phyloP scores from a whole-genome alignment of 2,329 filamentous ascomycete species.

The Monosporascus sp. region DNA sequence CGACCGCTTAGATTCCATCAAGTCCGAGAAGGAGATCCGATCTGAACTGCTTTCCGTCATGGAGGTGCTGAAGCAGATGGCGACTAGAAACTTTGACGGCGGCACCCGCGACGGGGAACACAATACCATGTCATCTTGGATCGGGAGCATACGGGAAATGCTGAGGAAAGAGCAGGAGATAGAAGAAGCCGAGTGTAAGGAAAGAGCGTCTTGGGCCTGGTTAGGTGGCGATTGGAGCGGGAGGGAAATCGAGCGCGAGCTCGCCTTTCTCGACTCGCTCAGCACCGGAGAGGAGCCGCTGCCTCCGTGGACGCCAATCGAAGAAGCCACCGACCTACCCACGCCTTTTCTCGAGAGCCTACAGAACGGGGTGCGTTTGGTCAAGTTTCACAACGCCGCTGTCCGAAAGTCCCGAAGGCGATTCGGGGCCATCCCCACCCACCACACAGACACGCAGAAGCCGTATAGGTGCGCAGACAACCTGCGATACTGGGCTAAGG shows the following conservation, averaged over 20 bases:
- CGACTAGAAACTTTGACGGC: slow-evolving; percentile 76
- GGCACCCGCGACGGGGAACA: slow-evolving; percentile 77
- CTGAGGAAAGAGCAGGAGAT: slow-evolving; percentile 71
- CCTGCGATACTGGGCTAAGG: slow-evolving; percentile 92
- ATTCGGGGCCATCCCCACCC: slow-evolving; percentile 84
- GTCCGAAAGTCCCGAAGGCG: slow-evolving; percentile 79
- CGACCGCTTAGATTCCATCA: slow-evolving; percentile 78
- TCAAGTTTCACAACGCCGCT: slow-evolving; percentile 84
- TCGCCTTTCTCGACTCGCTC: slow-evolving; percentile 76
- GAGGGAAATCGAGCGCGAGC: slow-evolving; percentile 71
- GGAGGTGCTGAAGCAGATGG: slow-evolving; percentile 89
- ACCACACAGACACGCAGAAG: slow-evolving; percentile 89
- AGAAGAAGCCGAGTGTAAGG: slow-evolving; percentile 65
- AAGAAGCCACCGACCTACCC: slow-evolving; percentile 46
- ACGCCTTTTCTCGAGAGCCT: slow-evolving; percentile 70
- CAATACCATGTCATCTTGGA: slow-evolving; percentile 71
- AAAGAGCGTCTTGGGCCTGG: slow-evolving; percentile 77
- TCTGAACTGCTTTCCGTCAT: slow-evolving; percentile 80
- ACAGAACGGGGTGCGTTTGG: slow-evolving; percentile 73
- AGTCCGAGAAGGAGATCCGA: slow-evolving; percentile 79
- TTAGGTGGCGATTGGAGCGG: slow-evolving; percentile 70
- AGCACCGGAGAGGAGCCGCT: slow-evolving; percentile 54
- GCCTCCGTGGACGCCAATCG: slow-evolving; percentile 62
- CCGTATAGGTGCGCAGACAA: slow-evolving; percentile 94
- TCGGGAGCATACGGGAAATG: slow-evolving; percentile 70